These are phyloP conservation scores for Emericellopsis atlantica DNA, from an alignment of 2,329 filamentous ascomycete genomes.

Conservation along the genomic window DNA sequence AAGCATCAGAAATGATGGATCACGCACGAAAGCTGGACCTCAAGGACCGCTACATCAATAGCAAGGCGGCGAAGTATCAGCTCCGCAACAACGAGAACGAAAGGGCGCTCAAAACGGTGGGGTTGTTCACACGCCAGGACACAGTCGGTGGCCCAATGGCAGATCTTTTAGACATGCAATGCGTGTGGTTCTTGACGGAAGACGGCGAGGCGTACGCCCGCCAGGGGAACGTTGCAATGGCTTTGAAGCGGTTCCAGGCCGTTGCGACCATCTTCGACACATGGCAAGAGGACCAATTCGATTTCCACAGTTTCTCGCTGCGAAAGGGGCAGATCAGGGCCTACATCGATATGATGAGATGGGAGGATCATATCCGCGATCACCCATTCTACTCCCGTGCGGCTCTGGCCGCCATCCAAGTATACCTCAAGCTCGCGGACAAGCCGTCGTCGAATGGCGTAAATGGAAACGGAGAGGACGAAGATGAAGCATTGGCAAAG, in stretches of 20 bases:
- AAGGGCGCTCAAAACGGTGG: constrained; percentile 74
- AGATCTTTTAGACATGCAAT: constrained; percentile 96
- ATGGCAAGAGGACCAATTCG: constrained; percentile 98
- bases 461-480: constrained; percentile 39
- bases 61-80: constrained; percentile 94
- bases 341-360: constrained; percentile 91
- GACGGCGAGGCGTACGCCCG: constrained; percentile 84
- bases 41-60: constrained; percentile 95
- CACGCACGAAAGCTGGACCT: constrained; percentile 73
- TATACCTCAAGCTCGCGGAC: constrained; percentile 72
- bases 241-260: constrained; percentile 82
- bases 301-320: constrained; percentile 97
- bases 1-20: constrained; percentile 82
- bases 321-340: constrained; percentile 90
- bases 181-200: constrained; percentile 91
- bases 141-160: constrained; percentile 76
- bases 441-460: constrained; percentile 54
- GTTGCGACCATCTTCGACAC: constrained; percentile 89
- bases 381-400: constrained; percentile 88
- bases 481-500: constrained; percentile 51
- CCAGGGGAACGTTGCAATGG: constrained; percentile 69
- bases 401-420: constrained; percentile 66
- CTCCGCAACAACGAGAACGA: constrained; percentile 86
- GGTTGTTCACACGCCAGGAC: constrained; percentile 88
- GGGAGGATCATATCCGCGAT: constrained; percentile 84